Evolutionary conservation across 352 stramenopile genomes (phyloP).

Genomic region (Phytopythium montanum): DNA sequence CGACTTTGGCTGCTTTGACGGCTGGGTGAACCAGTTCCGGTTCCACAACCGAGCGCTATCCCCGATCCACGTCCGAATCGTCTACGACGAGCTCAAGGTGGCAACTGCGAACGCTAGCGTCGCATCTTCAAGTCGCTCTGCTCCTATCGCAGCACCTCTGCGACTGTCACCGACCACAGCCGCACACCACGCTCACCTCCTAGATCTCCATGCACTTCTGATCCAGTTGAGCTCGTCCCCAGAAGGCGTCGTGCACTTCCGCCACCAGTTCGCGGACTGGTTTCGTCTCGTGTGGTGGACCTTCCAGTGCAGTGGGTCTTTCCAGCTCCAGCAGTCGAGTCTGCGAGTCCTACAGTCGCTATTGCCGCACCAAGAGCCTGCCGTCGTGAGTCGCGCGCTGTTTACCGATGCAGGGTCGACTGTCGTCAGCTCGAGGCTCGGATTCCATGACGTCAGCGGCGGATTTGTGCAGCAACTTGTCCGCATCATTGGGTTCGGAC

Average conservation of each 20-base stretch:
- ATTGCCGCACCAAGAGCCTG: conserved; percentile 32
- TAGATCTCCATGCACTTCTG: conserved; percentile 40
- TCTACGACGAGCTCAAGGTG: conserved; percentile 81
- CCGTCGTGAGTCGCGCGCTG: conserved; percentile 15
- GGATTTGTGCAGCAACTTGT: conserved; percentile 45
- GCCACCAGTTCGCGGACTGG: conserved; percentile 34
- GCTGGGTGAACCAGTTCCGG: conserved; percentile 79
- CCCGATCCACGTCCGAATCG: conserved; percentile 90
- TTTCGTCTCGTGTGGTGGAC: conserved; percentile 45
- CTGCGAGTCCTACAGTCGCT: conserved; percentile 51
- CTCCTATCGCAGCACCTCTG: no score
- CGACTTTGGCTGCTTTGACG: conserved; percentile 63
- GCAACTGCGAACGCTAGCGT: neutral
- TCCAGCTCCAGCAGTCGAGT: conserved; percentile 57
- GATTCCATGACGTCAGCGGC: conserved; percentile 22
- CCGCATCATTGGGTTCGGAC: conserved; percentile 41
- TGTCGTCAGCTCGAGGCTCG: neutral
- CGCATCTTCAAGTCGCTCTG: neutral
- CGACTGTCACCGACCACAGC: no score
- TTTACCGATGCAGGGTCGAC: conserved; percentile 5
- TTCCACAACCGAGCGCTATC: conserved; percentile 90
- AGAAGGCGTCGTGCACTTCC: conserved; percentile 42
- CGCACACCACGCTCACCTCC: neutral
- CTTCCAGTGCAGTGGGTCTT: conserved; percentile 40
- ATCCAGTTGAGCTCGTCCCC: conserved; percentile 45